Percentiles rank a stretch among this genome's conserved stretches.
These are phyloP conservation scores for Keithomyces neogunnii DNA, from an alignment of 2,329 filamentous ascomycete species.

Conservation along the genomic window DNA sequence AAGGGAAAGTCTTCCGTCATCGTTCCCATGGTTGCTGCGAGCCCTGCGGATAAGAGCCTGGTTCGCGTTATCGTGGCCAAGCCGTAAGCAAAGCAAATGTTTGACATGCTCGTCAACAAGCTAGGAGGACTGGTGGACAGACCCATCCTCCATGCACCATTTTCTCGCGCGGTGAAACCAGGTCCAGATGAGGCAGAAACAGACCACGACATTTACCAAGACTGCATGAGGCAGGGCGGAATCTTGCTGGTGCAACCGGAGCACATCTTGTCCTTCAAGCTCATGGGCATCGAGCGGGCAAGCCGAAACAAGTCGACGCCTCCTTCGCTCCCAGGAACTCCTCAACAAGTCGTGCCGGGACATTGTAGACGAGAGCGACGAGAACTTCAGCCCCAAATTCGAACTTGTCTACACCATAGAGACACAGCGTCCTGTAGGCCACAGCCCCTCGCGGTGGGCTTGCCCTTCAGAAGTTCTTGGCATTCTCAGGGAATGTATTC, in stretches of 20 bases:
- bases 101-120: constrained; percentile 15
- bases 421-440: constrained; percentile 37
- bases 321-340: constrained; percentile 35
- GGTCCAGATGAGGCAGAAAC: constrained; percentile 15
- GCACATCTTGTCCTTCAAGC: constrained; percentile 53
- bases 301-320: constrained; percentile 15
- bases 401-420: constrained; percentile 59
- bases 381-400: constrained; percentile 51
- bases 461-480: constrained; percentile 3
- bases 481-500: constrained; percentile 25
- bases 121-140: constrained; percentile 48
- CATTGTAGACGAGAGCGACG: constrained; percentile 58
- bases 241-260: constrained; percentile 56
- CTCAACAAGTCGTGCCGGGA: constrained; percentile 37
- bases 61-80: constrained; percentile 54
- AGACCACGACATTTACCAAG: constrained; percentile 30
- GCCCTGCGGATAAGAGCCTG: constrained; percentile 42
- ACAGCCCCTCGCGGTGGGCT: constrained; percentile 20
- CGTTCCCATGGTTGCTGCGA: constrained; percentile 50
- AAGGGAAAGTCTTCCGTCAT: constrained; percentile 65
- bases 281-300: constrained; percentile 48
- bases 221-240: constrained; percentile 42
- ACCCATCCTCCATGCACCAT: constrained; percentile 48
- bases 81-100: constrained; percentile 48
- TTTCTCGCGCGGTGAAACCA: constrained; percentile 41